Evolutionary conservation across 306 rosid genomes (phyloP).

Genomic region (Cucumis sativus): Cucumber_9930_V3 NC_026657.2:9837001-9837500

Average conservation of each 20-base stretch:
- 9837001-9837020: too few species aligned
- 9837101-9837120: too few species aligned
- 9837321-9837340: slow-evolving; percentile 70
- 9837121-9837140: too few species aligned
- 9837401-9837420: slow-evolving; percentile 71
- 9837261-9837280: neutral
- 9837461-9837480: slow-evolving; percentile 98
- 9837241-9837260: neutral
- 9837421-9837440: slow-evolving; percentile 73
- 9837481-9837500: slow-evolving; percentile 77
- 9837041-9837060: too few species aligned
- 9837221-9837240: too few species aligned
- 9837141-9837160: too few species aligned
- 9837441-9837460: slow-evolving; percentile 60
- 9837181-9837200: too few species aligned
- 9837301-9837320: neutral
- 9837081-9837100: too few species aligned
- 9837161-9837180: too few species aligned
- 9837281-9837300: neutral
- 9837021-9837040: too few species aligned
- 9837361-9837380: slow-evolving; percentile 99
- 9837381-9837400: slow-evolving; percentile 93
- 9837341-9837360: slow-evolving; percentile 50
- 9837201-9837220: too few species aligned
- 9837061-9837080: too few species aligned